Evolutionary conservation across 73 alveolate genomes (phyloP).

Genomic region (Paramecium sexaurelia): DNA sequence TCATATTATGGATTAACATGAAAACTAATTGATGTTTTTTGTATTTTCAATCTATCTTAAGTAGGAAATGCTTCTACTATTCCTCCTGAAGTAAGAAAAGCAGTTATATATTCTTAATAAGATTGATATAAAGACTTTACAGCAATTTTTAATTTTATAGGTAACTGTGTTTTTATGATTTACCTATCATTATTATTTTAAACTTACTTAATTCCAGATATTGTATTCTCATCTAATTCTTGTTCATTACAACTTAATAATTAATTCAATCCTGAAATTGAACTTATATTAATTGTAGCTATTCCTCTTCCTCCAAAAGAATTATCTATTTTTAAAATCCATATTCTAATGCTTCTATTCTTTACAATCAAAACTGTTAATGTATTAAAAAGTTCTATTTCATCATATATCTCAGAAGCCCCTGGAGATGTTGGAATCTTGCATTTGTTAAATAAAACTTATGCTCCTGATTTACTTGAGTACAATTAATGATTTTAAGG

Average conservation of each 20-base stretch:
- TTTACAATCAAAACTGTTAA: constrained; percentile 43
- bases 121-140: constrained; percentile 15
- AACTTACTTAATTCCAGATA: background rate
- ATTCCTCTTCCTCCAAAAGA: constrained; percentile 37
- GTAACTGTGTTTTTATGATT: background rate
- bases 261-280: constrained; percentile 6
- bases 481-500: constrained; percentile 12
- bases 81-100: constrained; percentile 17
- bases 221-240: constrained; percentile 41
- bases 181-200: background rate
- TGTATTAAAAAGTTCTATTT: constrained; percentile 10
- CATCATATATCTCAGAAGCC: constrained; percentile 58
- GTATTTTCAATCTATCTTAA: background rate
- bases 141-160: constrained; percentile 30
- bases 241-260: background rate
- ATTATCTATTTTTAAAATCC: constrained; percentile 42
- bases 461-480: constrained; percentile 47
- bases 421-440: constrained; percentile 13
- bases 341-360: background rate
- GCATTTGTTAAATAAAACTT: background rate
- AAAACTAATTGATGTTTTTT: constrained; percentile 22
- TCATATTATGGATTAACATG: constrained; percentile 13
- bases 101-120: constrained; percentile 12
- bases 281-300: constrained; percentile 1
- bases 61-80: constrained; percentile 17